These are phyloP conservation scores for Ophiosphaerella herpotricha DNA, from an alignment of 2,329 filamentous ascomycete species.

Conservation along the genomic window DNA sequence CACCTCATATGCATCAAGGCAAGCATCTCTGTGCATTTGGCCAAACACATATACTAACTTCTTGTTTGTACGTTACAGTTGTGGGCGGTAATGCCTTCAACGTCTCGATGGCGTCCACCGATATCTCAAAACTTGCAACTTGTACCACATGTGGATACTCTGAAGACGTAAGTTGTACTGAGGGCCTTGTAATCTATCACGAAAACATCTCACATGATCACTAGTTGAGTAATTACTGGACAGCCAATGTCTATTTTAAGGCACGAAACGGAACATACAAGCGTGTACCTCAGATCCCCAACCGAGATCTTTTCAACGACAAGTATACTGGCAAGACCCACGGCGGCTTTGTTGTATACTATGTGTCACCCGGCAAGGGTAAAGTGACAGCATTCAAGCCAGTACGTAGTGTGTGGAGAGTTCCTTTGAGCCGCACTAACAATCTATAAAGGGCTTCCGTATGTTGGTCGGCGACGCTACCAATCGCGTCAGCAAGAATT, in stretches of 20 bases:
- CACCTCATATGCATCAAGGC: constrained; percentile 28
- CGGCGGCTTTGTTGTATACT: constrained; percentile 55
- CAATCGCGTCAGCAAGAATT: constrained; percentile 21
- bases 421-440: not conserved
- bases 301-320: constrained; percentile 31
- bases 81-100: constrained; percentile 36
- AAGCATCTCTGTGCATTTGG: too few species aligned
- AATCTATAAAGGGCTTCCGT: constrained; percentile 47
- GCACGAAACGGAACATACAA: constrained; percentile 40
- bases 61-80: constrained; percentile 3
- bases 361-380: constrained; percentile 48
- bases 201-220: not conserved
- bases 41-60: too few species aligned
- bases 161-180: constrained; percentile 16
- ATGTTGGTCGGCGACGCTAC: constrained; percentile 52
- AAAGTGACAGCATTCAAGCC: constrained; percentile 52
- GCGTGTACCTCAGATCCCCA: constrained; percentile 36
- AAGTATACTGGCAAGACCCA: constrained; percentile 37
- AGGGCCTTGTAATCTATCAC: not conserved
- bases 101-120: constrained; percentile 20
- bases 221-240: constrained; percentile 35
- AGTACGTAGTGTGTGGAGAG: constrained; percentile 1
- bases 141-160: constrained; percentile 24
- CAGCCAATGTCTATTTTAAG: constrained; percentile 41
- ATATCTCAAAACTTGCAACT: constrained; percentile 26